phyloP scores from a whole-genome alignment of 768 basidiomycete species.

The Pleurotus salmoneostramineus region DNA sequence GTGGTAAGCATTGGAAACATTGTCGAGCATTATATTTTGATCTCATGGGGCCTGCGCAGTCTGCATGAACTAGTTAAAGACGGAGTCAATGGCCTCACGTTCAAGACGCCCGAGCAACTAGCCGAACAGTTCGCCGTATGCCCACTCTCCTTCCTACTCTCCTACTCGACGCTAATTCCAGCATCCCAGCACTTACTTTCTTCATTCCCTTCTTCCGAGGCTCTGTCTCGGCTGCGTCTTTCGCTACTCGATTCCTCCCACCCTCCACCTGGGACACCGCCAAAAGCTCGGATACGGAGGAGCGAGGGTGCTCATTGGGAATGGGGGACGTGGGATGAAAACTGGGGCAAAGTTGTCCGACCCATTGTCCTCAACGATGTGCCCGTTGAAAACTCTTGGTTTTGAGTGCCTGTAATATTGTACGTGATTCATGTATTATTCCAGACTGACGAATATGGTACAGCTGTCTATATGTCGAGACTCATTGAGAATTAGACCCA shows the following conservation, averaged over 20 bases:
- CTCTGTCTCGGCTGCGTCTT: conserved; percentile 47
- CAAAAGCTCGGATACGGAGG: background rate
- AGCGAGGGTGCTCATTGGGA: conserved; percentile 32
- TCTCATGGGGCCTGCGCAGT: conserved; percentile 32
- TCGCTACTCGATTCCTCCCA: conserved; percentile 37
- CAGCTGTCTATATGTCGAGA: background rate
- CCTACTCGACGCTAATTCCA: background rate
- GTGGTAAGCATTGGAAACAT: conserved; percentile 56
- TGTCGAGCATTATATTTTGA: background rate
- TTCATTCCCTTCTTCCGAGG: conserved; percentile 54
- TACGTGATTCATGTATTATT: background rate
- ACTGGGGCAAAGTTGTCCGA: conserved; percentile 70
- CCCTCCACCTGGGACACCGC: conserved; percentile 15
- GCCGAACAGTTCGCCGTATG: conserved; percentile 69
- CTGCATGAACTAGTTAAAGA: conserved; percentile 84
- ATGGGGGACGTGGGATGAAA: conserved; percentile 83
- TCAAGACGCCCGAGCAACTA: conserved; percentile 62
- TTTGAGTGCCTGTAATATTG: no score
- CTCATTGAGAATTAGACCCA: background rate
- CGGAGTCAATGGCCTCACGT: conserved; percentile 80
- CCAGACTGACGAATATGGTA: no score
- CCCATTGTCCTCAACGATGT: conserved; percentile 50
- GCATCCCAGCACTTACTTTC: conserved; percentile 46
- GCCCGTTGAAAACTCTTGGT: conserved; percentile 17
- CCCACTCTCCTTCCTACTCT: conserved; percentile 5